Evolutionary conservation across 306 rosid species (phyloP).

Genomic region (Quercus parvula): DNA sequence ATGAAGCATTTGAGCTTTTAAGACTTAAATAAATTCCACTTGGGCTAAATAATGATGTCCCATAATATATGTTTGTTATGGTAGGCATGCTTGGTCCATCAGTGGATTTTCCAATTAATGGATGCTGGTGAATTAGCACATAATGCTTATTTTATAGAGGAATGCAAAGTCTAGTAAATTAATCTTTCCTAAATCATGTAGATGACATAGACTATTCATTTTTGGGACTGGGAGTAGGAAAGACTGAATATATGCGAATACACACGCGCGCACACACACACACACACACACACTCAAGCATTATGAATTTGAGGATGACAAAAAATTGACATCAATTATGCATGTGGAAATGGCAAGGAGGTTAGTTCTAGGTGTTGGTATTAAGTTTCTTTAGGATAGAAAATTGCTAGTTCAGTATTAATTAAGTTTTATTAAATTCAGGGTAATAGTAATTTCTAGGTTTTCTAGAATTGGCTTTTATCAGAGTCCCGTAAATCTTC

Average conservation of each 20-base stretch:
- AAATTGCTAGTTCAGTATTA: no score
- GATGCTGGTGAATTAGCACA: background rate
- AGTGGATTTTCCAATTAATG: background rate
- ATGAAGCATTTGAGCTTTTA: background rate
- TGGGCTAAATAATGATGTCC: constrained; percentile 4
- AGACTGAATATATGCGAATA: background rate
- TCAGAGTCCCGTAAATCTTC: no score
- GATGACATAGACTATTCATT: background rate
- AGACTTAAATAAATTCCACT: background rate
- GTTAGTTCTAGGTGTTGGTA: no score
- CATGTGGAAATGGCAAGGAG: no score
- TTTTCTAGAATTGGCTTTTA: no score
- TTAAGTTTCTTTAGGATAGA: no score
- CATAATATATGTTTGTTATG: background rate
- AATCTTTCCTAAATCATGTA: background rate
- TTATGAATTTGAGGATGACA: background rate
- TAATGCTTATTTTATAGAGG: background rate
- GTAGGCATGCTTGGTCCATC: background rate
- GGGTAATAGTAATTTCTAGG: no score
- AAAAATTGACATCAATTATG: background rate
- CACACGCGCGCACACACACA: no score
- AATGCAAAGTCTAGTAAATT: background rate
- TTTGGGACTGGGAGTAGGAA: background rate
- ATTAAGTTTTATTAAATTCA: no score
- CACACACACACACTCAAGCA: no score